A percentile compares a stretch with the other conserved stretches of the same genome.
Evolutionary conservation across 495 filamentous ascomycete species (phyloP).

Genomic region (Aspergillus heteromorphus): DNA sequence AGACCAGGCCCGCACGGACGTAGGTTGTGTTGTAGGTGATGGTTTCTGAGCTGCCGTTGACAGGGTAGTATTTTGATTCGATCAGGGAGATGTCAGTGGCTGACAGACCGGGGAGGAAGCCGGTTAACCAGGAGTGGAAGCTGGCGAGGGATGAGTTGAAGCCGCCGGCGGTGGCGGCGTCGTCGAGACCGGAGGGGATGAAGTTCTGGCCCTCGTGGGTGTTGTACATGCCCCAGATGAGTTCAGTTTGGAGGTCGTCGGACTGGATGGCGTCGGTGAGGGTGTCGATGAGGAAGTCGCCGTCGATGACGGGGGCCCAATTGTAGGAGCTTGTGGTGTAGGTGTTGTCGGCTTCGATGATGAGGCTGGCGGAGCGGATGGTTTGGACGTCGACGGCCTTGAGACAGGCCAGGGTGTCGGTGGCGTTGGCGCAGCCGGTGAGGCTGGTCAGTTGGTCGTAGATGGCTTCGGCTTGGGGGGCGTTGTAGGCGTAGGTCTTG

Average conservation of each 20-base stretch:
- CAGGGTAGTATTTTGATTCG: conserved; percentile 41
- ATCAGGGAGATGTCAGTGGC: conserved; percentile 29
- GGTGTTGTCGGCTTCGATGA: conserved; percentile 39
- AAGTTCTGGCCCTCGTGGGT: conserved; percentile 57
- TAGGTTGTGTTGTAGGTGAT: conserved; percentile 43
- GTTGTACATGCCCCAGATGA: conserved; percentile 52
- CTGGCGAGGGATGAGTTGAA: conserved; percentile 42
- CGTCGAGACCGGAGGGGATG: conserved; percentile 43
- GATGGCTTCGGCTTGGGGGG: conserved; percentile 43
- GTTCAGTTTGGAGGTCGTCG: conserved; percentile 39
- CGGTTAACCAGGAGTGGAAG: conserved; percentile 46
- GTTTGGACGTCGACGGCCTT: conserved; percentile 45
- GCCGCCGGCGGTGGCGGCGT: conserved; percentile 20
- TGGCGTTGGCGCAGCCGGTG: conserved; percentile 37
- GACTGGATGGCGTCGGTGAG: conserved; percentile 38
- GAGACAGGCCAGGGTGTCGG: conserved; percentile 42
- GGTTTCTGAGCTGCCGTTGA: conserved; percentile 36
- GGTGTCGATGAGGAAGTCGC: conserved; percentile 41
- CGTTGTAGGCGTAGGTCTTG: conserved; percentile 49
- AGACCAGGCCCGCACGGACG: conserved; percentile 48
- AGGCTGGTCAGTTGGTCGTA: conserved; percentile 40
- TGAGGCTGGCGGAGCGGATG: conserved; percentile 42
- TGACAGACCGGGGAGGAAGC: conserved; percentile 47
- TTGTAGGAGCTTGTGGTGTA: conserved; percentile 51
- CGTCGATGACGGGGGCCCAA: conserved; percentile 57